phyloP scores from a whole-genome alignment of 306 rosid species.

The Hippophae rhamnoides region DNA sequence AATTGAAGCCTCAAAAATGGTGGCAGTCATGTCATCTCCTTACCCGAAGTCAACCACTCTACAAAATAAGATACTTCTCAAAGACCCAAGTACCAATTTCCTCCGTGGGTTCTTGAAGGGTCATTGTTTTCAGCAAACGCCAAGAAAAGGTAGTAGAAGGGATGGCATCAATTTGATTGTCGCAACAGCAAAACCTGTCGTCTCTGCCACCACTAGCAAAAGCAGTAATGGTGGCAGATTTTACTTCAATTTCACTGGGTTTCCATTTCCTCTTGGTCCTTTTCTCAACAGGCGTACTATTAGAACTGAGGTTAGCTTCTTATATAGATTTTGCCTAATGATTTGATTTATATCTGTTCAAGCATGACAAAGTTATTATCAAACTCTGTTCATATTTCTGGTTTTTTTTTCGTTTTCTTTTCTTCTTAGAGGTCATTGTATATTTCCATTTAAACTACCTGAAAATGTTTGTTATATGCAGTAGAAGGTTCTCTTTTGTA shows the following conservation, averaged over 20 bases:
- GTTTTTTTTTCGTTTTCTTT: neutral
- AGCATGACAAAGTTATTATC: too few relatives aligned
- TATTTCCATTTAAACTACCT: neutral
- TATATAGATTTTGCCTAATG: neutral
- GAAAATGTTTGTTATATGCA: neutral
- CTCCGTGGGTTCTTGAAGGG: constrained; percentile 48
- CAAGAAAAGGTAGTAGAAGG: constrained; percentile 36
- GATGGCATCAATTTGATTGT: constrained; percentile 36
- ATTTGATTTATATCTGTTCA: neutral
- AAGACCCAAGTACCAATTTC: constrained; percentile 33
- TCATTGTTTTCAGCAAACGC: constrained; percentile 30
- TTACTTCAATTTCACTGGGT: constrained; percentile 90
- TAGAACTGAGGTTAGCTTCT: constrained; percentile 60
- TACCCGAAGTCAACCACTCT: constrained; percentile 49
- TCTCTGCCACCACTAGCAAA: constrained; percentile 18
- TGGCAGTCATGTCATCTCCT: constrained; percentile 44
- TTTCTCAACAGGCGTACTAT: constrained; percentile 71
- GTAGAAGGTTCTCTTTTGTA: constrained; percentile 16
- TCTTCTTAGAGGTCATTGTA: neutral
- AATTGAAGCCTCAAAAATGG: constrained; percentile 24
- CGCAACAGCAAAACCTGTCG: constrained; percentile 37
- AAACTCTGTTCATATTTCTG: neutral
- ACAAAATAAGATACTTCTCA: constrained; percentile 33
- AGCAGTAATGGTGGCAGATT: constrained; percentile 45
- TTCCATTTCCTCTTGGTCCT: constrained; percentile 97